Evolutionary conservation across 2,329 filamentous ascomycete species (phyloP).

Genomic region (Helicocarpus griseus): DNA sequence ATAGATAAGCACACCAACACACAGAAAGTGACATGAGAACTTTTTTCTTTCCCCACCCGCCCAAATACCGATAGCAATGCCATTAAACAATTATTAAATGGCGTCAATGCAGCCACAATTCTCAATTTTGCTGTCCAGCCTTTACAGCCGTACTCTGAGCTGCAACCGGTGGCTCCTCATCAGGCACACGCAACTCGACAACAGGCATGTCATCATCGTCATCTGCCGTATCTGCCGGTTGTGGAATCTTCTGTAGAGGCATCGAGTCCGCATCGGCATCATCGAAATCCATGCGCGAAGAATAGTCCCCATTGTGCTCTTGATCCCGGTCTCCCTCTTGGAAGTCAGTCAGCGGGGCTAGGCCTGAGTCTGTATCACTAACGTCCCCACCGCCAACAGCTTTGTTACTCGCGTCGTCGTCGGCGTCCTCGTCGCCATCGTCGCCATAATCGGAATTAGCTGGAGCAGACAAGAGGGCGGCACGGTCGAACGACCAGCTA

Average conservation of each 20-base stretch:
- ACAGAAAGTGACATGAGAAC: neutral
- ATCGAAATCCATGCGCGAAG: slow-evolving; percentile 6
- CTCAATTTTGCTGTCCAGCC: neutral
- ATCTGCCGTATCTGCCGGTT: slow-evolving; percentile 16
- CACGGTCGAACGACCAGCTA: slow-evolving; percentile 30
- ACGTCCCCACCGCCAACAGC: slow-evolving; percentile 29
- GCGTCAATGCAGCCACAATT: neutral
- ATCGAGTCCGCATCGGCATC: slow-evolving; percentile 3
- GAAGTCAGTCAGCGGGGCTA: slow-evolving; percentile 16
- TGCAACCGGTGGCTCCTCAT: slow-evolving; percentile 21
- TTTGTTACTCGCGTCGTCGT: slow-evolving; percentile 31
- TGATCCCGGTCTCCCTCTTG: neutral
- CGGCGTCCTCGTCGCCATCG: slow-evolving; percentile 27
- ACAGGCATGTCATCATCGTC: slow-evolving; percentile 32
- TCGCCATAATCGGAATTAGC: slow-evolving; percentile 20
- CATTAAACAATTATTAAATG: too few relatives aligned
- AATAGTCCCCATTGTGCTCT: too few relatives aligned
- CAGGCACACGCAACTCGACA: slow-evolving; percentile 30
- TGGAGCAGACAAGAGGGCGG: slow-evolving; percentile 19
- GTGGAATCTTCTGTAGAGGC: slow-evolving; percentile 21
- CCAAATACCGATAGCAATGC: too few relatives aligned
- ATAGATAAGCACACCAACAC: neutral
- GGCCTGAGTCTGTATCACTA: slow-evolving; percentile 24
- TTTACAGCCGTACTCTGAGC: slow-evolving; percentile 12
- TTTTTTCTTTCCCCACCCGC: neutral